A percentile compares a stretch with the other conserved stretches of the same genome.
Evolutionary conservation across 352 stramenopile genomes (phyloP).

Genomic region (Phytophthora pisi): DNA sequence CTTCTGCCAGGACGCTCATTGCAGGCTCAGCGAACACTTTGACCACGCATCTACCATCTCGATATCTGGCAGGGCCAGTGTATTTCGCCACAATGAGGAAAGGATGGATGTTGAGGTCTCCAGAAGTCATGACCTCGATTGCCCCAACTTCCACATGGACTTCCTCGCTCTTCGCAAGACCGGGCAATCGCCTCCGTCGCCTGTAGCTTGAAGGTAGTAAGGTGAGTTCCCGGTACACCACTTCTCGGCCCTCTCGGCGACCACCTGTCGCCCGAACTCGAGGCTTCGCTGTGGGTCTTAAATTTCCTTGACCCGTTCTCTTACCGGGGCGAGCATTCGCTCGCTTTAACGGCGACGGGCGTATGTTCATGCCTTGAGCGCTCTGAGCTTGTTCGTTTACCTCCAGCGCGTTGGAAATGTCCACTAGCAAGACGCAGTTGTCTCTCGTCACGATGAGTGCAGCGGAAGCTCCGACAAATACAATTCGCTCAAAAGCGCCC

Average conservation of each 20-base stretch:
- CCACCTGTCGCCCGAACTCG: background rate
- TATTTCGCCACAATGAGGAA: conserved; percentile 37
- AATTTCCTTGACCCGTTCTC: conserved; percentile 5
- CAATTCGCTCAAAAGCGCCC: conserved; percentile 33
- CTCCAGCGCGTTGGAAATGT: conserved; percentile 37
- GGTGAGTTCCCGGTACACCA: conserved; percentile 44
- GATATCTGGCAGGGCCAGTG: conserved; percentile 13
- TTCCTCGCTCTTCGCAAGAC: conserved; percentile 22
- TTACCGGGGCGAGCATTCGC: background rate
- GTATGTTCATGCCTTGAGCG: background rate
- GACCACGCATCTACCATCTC: conserved; percentile 14
- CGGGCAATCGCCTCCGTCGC: conserved; percentile 19
- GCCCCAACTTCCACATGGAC: conserved; percentile 16
- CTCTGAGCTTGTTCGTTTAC: background rate
- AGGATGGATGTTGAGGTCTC: conserved; percentile 24
- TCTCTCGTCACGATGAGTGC: conserved; percentile 38
- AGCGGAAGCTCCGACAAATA: conserved; percentile 40
- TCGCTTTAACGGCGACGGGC: conserved; percentile 9
- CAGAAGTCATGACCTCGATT: conserved; percentile 25
- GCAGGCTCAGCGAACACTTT: conserved; percentile 46
- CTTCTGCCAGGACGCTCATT: conserved; percentile 28
- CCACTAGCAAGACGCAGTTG: conserved; percentile 42
- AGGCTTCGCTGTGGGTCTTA: conserved; percentile 24
- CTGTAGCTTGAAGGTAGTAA: conserved; percentile 30
- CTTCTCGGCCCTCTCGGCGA: conserved; percentile 18